Base-by-base conservation (phyloP, 345 rosid genomes). In the Iberis pinnata region DNA sequence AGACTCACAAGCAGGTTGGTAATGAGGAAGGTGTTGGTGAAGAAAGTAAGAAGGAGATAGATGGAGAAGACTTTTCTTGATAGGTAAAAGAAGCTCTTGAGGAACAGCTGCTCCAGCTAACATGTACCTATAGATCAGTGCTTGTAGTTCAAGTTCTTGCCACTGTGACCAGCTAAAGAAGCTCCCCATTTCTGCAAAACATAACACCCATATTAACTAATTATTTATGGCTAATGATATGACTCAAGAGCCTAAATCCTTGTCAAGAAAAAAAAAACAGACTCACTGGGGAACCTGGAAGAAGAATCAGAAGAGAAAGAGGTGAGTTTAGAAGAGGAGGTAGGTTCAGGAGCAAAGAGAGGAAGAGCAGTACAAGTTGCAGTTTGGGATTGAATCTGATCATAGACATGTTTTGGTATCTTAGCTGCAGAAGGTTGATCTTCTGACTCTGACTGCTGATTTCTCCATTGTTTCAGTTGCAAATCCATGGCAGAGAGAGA, bases 91-190 rank as follows among this genome's bases (percentile, higher is more conserved):
- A 12, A 92, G 94, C 67, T 92, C 90, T 29, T 78, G 72, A n/a
- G 97, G 97, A 68, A 92, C 82, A 53, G 82, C 62, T 43, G 83
- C 80, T 45, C 99, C 97, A 52, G 87, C 88, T 49, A 83, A 49
- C 94, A 92, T 88, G 73, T 85, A 88, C 36, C 95, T 81, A 53
- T 81, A 92, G 69, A 92, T 92, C 85, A 85, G 67, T 49, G 95
- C 97, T 69, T 92, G 99, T 25, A 88, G 76, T 73, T 92, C 94
- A 22, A 92, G 85, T 61, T 92, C 97, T 65, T 92, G 97, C 94
- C 89, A 75, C 64, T 88, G 99, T 43, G 73, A 65, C 81, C 70
- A 76, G 76, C 95, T 88, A 47, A 92, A 92, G 69, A 60, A 77
- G 47, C 89, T 78, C 32, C 84, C 83, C 84, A 81, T 77, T 71